Evolutionary conservation across 768 basidiomycete genomes (phyloP), one percentile per base, ranked within the genome.

Genomic region (Glaciozyma martinii): DNA sequence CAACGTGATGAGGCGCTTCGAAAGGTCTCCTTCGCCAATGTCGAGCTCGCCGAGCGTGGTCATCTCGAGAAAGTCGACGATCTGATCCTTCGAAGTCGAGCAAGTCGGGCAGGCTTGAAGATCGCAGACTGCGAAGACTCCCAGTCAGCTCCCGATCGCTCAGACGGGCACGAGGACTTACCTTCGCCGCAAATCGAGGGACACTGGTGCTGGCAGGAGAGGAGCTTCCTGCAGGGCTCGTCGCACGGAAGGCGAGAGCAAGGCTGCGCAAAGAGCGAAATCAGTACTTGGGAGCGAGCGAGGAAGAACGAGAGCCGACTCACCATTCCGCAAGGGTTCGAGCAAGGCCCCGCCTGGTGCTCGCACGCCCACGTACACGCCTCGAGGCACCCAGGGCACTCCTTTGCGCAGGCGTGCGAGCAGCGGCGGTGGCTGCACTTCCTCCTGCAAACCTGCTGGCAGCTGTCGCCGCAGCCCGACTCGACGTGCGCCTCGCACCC

Each of bases 171-270:
- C n/a, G n/a, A n/a, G n/a, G n/a, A n/a, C n/a, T n/a, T n/a, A n/a
- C n/a, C n/a, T 74, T 88, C 87, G 10, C 86, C 85, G 61, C 86
- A 87, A 1, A 88, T 85, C 43, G 86, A 87, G 21, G 85, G 84
- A 67, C 87, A 88, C 43, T 69, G 77, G 72, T 87, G 86, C 15
- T 85, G 84, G 72, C 86, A 88, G 9, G 47, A 3, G 16, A 88
- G 78, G 0, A 59, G n/a, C 18, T 77, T 77, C 19, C 75, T 67
- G 62, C 86, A 88, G 0, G 79, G 80, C 54, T 74, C 60, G 65
- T 87, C 83, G 66, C 86, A 87, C 3, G 86, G 86, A 2, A 86
- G 73, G 5, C 85, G 80, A 5, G 81, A 78, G 73, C 87, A 88
- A 27, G 85, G 78, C 86, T 86, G 56, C n/a, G n/a, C n/a, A n/a